phyloP scores from a whole-genome alignment of 1,139 yeast genomes.

The Suhomyces atakaporum region DNA sequence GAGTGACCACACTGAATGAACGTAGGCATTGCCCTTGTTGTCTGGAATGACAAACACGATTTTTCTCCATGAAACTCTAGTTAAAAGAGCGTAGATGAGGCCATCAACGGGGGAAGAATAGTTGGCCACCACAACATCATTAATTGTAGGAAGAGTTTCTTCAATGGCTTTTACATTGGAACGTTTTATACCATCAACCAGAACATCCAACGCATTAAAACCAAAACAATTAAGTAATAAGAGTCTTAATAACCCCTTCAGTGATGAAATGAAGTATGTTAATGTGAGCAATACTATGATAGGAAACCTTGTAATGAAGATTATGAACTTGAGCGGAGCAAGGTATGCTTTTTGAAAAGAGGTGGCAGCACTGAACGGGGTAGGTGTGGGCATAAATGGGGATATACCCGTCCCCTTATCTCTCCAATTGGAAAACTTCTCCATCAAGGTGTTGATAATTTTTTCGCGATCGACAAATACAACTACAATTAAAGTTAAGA shows the following conservation, averaged over 20 bases:
- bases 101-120: constrained; percentile 59
- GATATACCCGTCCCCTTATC: constrained; percentile 84
- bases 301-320: constrained; percentile 30
- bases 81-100: constrained; percentile 31
- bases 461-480: too few relatives aligned
- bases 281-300: constrained; percentile 14
- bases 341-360: constrained; percentile 9
- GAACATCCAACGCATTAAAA: constrained; percentile 35
- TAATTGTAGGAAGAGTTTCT: constrained; percentile 39
- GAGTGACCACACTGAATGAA: constrained; percentile 38
- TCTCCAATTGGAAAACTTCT: constrained; percentile 71
- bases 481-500: too few relatives aligned
- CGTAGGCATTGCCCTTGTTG: constrained; percentile 35
- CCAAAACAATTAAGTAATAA: constrained; percentile 25
- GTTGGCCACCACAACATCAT: constrained; percentile 53
- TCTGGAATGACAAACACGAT: constrained; percentile 49
- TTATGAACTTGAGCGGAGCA: constrained; percentile 18
- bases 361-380: constrained; percentile 6
- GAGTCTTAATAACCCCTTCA: constrained; percentile 13
- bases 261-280: constrained; percentile 8
- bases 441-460: constrained; percentile 44
- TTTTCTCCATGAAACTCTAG: constrained; percentile 31
- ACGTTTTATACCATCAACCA: constrained; percentile 55
- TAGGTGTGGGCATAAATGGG: constrained; percentile 61
- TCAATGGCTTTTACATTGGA: constrained; percentile 37